Conservation (phyloP, 345 rosid species). For the Citrus hindsii region DNA sequence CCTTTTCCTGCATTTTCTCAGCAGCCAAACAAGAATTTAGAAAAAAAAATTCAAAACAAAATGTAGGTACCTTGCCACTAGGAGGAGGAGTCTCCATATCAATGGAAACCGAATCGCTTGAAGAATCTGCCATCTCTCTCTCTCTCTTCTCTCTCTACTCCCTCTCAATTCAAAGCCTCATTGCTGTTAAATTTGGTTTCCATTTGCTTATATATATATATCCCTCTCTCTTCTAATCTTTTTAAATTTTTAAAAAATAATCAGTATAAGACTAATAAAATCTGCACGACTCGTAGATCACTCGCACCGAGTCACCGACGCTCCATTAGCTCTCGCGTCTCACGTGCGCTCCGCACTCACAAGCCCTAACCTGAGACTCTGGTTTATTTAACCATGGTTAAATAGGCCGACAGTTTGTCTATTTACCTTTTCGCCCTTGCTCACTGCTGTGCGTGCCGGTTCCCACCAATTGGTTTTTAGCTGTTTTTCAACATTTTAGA, state of each 20-base stretch:
- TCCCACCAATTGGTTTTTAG: not conserved
- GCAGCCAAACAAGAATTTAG: constrained; percentile 19
- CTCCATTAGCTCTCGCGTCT: constrained; percentile 33
- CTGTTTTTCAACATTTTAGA: not conserved
- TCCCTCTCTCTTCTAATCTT: constrained; percentile 14
- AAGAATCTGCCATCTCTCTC: constrained; percentile 74
- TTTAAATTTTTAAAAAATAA: constrained; percentile 3
- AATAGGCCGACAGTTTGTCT: constrained; percentile 49
- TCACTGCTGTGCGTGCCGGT: not conserved
- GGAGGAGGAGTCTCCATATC: constrained; percentile 72
- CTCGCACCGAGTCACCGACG: constrained; percentile 86
- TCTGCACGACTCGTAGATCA: constrained; percentile 29
- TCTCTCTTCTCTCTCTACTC: constrained; percentile 16
- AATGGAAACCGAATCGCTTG: constrained; percentile 85
- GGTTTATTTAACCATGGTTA: constrained; percentile 58
- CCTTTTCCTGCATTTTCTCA: constrained; percentile 25
- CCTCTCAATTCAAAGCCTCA: constrained; percentile 20
- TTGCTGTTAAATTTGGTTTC: constrained; percentile 17
- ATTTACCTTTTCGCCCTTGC: constrained; percentile 33
- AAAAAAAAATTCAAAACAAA: not conserved
- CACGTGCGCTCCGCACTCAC: constrained; percentile 36
- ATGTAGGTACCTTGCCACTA: constrained; percentile 66
- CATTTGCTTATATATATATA: constrained; percentile 13
- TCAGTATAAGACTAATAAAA: not conserved
- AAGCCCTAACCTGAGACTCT: constrained; percentile 31